These are phyloP conservation scores for Alternaria ethzedia DNA, from an alignment of 2,329 filamentous ascomycete genomes.

Conservation along the genomic window DNA sequence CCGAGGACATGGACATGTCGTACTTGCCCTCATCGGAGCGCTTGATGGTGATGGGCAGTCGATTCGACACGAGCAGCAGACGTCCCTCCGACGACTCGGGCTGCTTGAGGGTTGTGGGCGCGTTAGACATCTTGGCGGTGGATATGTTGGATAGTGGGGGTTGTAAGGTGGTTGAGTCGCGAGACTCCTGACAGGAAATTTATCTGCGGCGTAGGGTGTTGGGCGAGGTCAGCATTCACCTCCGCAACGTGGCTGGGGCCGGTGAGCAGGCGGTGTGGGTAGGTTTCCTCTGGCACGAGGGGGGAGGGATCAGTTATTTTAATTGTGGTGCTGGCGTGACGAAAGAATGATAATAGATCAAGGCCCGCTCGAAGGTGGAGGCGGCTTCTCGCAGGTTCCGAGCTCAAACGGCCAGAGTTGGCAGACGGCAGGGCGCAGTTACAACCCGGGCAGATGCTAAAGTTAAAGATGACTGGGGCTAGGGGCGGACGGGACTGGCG, in stretches of 20 bases:
- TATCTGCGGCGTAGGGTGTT: constrained; percentile 3
- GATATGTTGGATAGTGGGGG: constrained; percentile 4
- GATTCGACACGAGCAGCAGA: constrained; percentile 89
- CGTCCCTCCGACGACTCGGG: constrained; percentile 50
- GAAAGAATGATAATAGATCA: constrained; percentile 41
- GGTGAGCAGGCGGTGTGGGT: neutral
- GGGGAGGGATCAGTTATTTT: constrained; percentile 6
- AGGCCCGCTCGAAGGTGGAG: constrained; percentile 28
- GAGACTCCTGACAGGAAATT: neutral
- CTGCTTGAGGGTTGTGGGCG: constrained; percentile 38
- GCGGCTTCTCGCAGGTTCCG: constrained; percentile 39
- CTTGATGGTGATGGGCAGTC: constrained; percentile 96
- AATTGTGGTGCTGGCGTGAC: constrained; percentile 28
- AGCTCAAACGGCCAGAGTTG: constrained; percentile 21
- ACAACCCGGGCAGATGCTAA: constrained; percentile 17
- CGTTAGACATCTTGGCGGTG: constrained; percentile 32
- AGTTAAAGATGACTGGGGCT: constrained; percentile 15
- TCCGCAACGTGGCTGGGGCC: neutral
- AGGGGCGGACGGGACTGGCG: constrained; percentile 16
- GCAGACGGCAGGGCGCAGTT: constrained; percentile 15
- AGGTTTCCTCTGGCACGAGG: neutral
- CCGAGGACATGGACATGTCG: constrained; percentile 94
- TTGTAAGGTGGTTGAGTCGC: constrained; percentile 3
- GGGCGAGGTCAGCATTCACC: constrained; percentile 4
- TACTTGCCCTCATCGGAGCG: constrained; percentile 90